Base-by-base conservation (phyloP, 2,329 filamentous ascomycete genomes). In the Aureobasidium sp. region DNA sequence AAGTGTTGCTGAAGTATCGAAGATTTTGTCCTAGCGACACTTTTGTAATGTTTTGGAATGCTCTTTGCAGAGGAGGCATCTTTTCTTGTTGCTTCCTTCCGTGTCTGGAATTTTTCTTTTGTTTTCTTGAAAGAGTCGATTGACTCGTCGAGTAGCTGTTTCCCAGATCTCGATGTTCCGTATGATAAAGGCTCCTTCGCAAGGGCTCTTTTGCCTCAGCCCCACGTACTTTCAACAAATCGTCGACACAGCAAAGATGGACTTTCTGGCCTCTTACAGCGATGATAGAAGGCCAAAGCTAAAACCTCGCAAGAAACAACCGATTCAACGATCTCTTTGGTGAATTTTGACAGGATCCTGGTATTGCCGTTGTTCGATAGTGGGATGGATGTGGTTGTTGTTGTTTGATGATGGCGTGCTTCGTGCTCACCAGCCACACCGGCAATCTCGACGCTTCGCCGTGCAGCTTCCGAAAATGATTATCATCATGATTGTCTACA, bases 1-100 rank as follows among this genome's bases (percentile, higher is more conserved):
- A 64, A 17, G 76, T 74, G 36, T 72, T 77, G 8, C 79, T 80
- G 68, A 83, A 82, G 53, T 55, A 26, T n/a, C 64, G 44, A 4
- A n/a, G 6, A 13, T 6, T 7, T 13, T 41, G 34, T 34, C 13
- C 27, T 9, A n/a, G 8, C 0, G 26, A 27, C 4, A 15, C 8
- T 23, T 32, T 55, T 29, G 13, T n/a, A 23, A 46, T 36, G n/a
- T 2, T 23, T 17, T 17, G 39, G 15, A 59, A 9, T 37, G 32
- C 32, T 26, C 13, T 20, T 32, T 17, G 55, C 12, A 13, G 39
- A 13, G 39, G 15, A 29, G n/a, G 32, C 55, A 59, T 59, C 13
- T 15, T 56, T 32, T 20, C 20, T 17, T 13, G n/a, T 23, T 26
- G 12, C 10, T 7, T 15, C 42, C 12, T 20, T 41, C 39, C 17